These are phyloP conservation scores for Globisporangium nagaii DNA, from an alignment of 352 stramenopile species.

Conservation along the genomic window DNA sequence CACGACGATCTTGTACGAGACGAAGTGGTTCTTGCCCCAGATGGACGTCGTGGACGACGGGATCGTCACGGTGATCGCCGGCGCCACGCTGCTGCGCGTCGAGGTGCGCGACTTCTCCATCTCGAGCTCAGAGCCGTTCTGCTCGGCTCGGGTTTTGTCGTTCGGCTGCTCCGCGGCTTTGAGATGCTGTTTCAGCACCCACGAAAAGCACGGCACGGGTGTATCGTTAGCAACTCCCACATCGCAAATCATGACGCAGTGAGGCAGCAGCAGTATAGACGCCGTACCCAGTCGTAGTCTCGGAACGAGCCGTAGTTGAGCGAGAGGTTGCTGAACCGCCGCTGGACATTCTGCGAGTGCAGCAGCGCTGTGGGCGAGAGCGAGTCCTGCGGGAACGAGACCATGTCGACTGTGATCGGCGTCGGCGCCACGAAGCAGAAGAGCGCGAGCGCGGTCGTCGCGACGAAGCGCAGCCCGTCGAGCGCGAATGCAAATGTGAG, in stretches of 20 bases:
- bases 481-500: slow-evolving; percentile 17
- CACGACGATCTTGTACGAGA: slow-evolving; percentile 74
- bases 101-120: slow-evolving; percentile 5
- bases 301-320: slow-evolving; percentile 52
- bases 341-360: slow-evolving; percentile 24
- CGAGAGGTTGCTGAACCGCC: slow-evolving; percentile 28
- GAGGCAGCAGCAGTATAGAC: too few relatives aligned
- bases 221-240: too few relatives aligned
- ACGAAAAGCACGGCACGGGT: too few relatives aligned
- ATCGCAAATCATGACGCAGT: too few relatives aligned
- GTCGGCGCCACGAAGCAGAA: slow-evolving; percentile 48
- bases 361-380: slow-evolving; percentile 58
- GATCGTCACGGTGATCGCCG: slow-evolving; percentile 50
- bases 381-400: slow-evolving; percentile 36
- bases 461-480: slow-evolving; percentile 32
- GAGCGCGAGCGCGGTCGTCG: slow-evolving; percentile 34
- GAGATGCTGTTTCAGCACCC: not conserved
- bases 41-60: slow-evolving; percentile 56
- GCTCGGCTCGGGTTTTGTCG: not conserved
- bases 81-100: slow-evolving; percentile 17
- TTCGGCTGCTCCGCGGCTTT: not conserved
- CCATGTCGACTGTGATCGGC: slow-evolving; percentile 41
- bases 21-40: slow-evolving; percentile 68
- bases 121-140: not conserved
- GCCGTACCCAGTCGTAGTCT: slow-evolving; percentile 30